These are phyloP conservation scores for Inonotus hispidus DNA, from an alignment of 1,284 basidiomycete genomes.

Conservation along the genomic window DNA sequence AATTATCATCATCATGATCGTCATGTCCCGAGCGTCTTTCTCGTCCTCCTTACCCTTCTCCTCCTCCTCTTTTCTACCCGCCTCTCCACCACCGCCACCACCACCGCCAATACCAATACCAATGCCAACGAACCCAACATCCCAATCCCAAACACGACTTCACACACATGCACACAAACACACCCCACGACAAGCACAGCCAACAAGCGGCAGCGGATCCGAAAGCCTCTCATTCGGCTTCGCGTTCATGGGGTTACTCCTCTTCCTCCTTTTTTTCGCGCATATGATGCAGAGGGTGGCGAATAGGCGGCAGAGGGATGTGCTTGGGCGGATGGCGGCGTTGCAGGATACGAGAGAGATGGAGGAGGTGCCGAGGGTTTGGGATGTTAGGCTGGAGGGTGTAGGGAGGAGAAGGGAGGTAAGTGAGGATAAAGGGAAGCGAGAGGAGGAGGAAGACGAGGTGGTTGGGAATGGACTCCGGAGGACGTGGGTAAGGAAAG, in stretches of 20 bases:
- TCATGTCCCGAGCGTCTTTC: neutral
- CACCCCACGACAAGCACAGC: neutral
- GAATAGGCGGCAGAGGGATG: neutral
- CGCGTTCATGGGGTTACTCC: conserved; percentile 8
- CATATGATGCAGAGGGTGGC: neutral
- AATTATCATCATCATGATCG: neutral
- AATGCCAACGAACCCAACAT: too few relatives aligned
- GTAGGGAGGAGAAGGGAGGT: neutral
- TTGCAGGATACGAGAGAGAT: neutral
- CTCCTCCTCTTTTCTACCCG: too few relatives aligned
- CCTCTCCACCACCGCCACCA: neutral
- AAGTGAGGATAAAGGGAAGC: neutral
- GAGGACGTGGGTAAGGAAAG: neutral
- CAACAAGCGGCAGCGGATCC: neutral
- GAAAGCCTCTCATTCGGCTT: conserved; percentile 10
- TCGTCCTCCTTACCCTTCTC: neutral
- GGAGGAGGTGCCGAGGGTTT: conserved; percentile 3
- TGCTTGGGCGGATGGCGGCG: neutral
- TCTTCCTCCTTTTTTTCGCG: neutral
- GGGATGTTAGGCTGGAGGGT: neutral
- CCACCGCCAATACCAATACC: too few relatives aligned
- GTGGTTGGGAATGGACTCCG: too few relatives aligned
- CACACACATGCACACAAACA: neutral
- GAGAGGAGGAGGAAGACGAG: neutral
- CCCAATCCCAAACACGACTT: neutral